Conservation (phyloP, 192 early-diverging fungal species). For the Gigaspora rosea region DNA sequence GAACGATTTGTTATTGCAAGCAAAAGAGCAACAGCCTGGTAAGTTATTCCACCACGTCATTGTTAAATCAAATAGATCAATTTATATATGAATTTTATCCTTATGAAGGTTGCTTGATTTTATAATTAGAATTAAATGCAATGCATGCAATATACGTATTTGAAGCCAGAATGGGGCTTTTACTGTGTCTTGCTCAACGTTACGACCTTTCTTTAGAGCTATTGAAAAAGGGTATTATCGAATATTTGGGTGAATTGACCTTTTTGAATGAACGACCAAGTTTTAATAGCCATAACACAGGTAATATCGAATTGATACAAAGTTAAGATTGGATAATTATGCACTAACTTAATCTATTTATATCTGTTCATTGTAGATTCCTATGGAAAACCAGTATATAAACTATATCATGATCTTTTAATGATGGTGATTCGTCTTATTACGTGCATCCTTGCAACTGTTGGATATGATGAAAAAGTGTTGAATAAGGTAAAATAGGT, state of each 20-base stretch:
- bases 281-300: not conserved
- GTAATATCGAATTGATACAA: not conserved
- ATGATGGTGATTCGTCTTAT: slow-evolving; percentile 24
- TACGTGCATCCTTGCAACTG: slow-evolving; percentile 9
- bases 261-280: slow-evolving; percentile 69
- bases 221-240: slow-evolving; percentile 77
- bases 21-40: not conserved
- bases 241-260: slow-evolving; percentile 70
- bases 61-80: not conserved
- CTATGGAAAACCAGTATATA: not conserved
- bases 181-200: slow-evolving; percentile 76
- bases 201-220: slow-evolving; percentile 76
- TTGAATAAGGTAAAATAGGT: slow-evolving; percentile 11
- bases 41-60: not conserved
- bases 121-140: not conserved
- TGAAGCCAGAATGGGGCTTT: slow-evolving; percentile 79
- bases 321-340: not conserved
- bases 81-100: not conserved
- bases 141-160: slow-evolving; percentile 55
- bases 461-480: slow-evolving; percentile 2
- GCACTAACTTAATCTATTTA: not conserved
- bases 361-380: not conserved
- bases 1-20: slow-evolving; percentile 25
- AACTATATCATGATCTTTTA: slow-evolving; percentile 22
- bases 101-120: not conserved